Conservation (phyloP, 2,329 filamentous ascomycete species). For the Fusarium nelsonii region DNA sequence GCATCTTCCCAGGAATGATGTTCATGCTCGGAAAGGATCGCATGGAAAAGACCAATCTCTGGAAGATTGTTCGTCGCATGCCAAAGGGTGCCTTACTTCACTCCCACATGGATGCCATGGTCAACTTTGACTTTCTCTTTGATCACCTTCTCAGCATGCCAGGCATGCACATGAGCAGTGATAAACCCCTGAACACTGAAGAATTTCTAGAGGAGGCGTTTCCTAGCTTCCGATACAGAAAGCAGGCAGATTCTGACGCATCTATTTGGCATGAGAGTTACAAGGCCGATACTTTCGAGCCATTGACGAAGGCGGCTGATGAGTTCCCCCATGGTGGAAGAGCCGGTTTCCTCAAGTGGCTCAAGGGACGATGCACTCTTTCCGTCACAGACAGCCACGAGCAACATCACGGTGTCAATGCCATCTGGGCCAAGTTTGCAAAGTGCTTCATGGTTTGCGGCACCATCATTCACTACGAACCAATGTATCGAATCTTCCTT, state of each 20-base stretch:
- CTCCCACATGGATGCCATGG: conserved; percentile 91
- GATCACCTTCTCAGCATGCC: conserved; percentile 76
- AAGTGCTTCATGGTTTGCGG: conserved; percentile 80
- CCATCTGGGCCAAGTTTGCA: conserved; percentile 85
- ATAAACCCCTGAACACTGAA: conserved; percentile 66
- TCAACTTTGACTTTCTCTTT: conserved; percentile 85
- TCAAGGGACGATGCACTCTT: conserved; percentile 79
- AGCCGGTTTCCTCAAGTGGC: conserved; percentile 80
- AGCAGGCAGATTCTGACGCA: conserved; percentile 57
- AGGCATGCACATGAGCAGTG: conserved; percentile 78
- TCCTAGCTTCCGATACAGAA: conserved; percentile 73
- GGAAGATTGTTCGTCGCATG: conserved; percentile 86
- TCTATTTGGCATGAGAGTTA: conserved; percentile 78
- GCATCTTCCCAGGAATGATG: conserved; percentile 91
- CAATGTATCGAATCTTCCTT: conserved; percentile 84
- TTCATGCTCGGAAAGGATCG: conserved; percentile 86
- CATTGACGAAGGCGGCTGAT: conserved; percentile 73
- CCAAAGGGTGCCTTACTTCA: conserved; percentile 90
- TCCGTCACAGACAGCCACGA: conserved; percentile 78
- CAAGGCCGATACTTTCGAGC: conserved; percentile 67
- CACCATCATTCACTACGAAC: conserved; percentile 88
- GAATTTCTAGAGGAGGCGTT: conserved; percentile 65
- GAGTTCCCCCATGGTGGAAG: conserved; percentile 80
- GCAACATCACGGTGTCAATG: conserved; percentile 85
- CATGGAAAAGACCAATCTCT: conserved; percentile 87